phyloP scores from a whole-genome alignment of 106 monocot genomes.

The Dioscorea alata region DNA sequence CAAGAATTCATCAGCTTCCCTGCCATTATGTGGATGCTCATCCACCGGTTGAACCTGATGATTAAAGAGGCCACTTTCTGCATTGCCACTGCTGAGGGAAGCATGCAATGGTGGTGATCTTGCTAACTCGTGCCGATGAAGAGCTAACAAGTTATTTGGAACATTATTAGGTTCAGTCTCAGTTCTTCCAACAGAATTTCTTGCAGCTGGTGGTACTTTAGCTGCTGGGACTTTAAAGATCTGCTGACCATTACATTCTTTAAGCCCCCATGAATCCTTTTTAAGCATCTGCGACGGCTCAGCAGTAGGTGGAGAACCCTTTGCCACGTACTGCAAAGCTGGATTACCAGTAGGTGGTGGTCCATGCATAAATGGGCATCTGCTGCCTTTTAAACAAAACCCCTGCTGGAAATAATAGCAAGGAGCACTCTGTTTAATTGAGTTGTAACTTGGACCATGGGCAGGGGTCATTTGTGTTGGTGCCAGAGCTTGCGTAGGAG shows the following conservation, averaged over 20 bases:
- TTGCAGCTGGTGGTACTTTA: conserved; percentile 1
- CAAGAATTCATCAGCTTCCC: conserved; percentile 51
- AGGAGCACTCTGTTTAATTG: conserved; percentile 40
- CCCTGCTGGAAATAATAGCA: conserved; percentile 72
- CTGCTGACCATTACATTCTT: conserved; percentile 19
- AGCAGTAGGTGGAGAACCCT: conserved; percentile 13
- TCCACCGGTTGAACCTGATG: conserved; percentile 18
- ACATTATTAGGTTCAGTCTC: conserved; percentile 9
- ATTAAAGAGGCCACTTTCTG: conserved; percentile 3
- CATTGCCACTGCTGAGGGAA: conserved; percentile 10
- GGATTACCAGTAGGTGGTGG: conserved; percentile 16
- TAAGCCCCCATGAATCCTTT: conserved; percentile 21
- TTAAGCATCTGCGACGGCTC: conserved; percentile 12
- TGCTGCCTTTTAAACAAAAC: conserved; percentile 55
- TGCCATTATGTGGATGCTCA: conserved; percentile 32
- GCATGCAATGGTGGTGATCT: conserved; percentile 14
- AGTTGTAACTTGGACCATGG: conserved; percentile 15
- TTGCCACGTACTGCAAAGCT: conserved; percentile 19
- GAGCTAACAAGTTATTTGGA: conserved; percentile 2
- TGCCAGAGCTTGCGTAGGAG: conserved; percentile 3
- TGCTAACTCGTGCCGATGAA: conserved; percentile 18
- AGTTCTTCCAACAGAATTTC: conserved; percentile 6
- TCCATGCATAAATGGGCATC: conserved; percentile 45
- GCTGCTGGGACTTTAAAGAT: conserved; percentile 5
- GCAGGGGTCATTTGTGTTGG: conserved; percentile 12